Evolutionary conservation across 2,329 filamentous ascomycete species (phyloP).

Genomic region (Ascochyta koolunga): DNA sequence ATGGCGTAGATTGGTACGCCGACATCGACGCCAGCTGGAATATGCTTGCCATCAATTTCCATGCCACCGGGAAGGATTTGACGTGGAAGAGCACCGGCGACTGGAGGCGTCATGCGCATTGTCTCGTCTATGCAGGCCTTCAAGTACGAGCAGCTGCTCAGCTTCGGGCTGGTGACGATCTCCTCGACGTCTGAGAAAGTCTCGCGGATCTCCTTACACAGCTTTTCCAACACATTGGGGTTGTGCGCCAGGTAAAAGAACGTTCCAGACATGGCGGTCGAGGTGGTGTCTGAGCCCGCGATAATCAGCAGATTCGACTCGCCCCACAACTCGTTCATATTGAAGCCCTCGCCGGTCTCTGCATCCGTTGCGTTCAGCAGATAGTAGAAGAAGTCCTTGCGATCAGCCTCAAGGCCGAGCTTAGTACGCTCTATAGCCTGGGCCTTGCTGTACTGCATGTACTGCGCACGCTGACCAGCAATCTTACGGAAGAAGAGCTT

Average conservation of each 20-base stretch:
- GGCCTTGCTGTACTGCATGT: constrained; percentile 53
- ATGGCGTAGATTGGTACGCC: constrained; percentile 48
- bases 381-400: constrained; percentile 58
- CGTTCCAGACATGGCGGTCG: constrained; percentile 49
- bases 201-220: constrained; percentile 43
- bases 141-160: constrained; percentile 43
- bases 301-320: constrained; percentile 59
- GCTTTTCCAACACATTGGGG: constrained; percentile 37
- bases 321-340: constrained; percentile 55
- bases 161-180: constrained; percentile 44
- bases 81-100: constrained; percentile 47
- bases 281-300: constrained; percentile 55
- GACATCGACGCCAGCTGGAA: constrained; percentile 46
- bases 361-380: constrained; percentile 55
- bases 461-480: constrained; percentile 47
- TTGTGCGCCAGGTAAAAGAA: constrained; percentile 55
- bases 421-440: constrained; percentile 53
- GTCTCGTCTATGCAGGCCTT: constrained; percentile 51
- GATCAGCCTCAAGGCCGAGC: constrained; percentile 47
- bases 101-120: constrained; percentile 50
- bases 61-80: constrained; percentile 47
- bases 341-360: constrained; percentile 52
- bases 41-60: constrained; percentile 43
- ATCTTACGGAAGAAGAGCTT: constrained; percentile 54
- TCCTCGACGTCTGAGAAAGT: constrained; percentile 46